Evolutionary conservation across 768 basidiomycete species (phyloP).

Genomic region (Mycena kentingensis): DNA sequence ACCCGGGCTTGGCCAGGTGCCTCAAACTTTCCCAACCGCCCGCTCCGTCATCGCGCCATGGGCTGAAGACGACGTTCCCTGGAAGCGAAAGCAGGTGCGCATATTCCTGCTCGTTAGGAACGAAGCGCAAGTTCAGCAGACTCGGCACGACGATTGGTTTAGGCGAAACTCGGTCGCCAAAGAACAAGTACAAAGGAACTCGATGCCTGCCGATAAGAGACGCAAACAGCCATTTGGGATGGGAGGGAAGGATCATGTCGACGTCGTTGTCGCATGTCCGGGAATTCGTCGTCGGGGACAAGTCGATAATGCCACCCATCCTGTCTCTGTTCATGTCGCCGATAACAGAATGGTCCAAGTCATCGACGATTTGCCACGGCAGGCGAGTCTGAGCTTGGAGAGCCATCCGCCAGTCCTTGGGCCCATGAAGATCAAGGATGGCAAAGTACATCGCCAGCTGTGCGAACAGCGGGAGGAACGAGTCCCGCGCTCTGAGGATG

Average conservation of each 20-base stretch:
- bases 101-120: background rate
- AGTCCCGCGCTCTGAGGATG: background rate
- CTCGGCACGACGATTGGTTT: background rate
- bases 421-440: background rate
- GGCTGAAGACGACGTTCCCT: background rate
- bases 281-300: background rate
- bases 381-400: background rate
- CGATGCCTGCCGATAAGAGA: background rate
- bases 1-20: too few relatives aligned
- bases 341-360: background rate
- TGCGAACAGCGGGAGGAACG: conserved; percentile 3
- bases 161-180: background rate
- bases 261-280: too few relatives aligned
- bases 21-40: too few relatives aligned
- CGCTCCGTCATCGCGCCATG: background rate
- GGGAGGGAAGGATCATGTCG: background rate
- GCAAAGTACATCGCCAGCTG: background rate
- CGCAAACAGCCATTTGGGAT: background rate
- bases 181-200: conserved; percentile 2
- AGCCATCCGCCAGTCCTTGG: background rate
- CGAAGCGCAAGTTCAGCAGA: background rate
- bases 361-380: background rate
- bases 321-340: background rate
- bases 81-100: background rate
- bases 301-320: background rate